phyloP scores from a whole-genome alignment of 164 flowering plant species.

The Akebia trifoliata region DNA sequence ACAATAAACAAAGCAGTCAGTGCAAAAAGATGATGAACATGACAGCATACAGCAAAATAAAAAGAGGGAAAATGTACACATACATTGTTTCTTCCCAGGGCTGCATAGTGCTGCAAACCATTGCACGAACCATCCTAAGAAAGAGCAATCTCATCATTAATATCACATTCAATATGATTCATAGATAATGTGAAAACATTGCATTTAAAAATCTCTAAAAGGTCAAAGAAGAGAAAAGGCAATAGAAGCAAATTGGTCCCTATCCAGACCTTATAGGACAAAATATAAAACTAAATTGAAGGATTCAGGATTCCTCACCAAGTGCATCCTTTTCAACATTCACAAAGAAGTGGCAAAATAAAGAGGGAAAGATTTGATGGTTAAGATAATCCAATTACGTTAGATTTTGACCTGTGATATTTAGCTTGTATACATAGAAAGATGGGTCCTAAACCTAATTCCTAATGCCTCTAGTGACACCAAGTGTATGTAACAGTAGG shows the following conservation, averaged over 20 bases:
- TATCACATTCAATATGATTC: neutral
- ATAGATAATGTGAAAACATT: neutral
- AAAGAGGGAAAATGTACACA: constrained; percentile 17
- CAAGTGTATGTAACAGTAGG: no score
- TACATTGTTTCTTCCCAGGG: constrained; percentile 90
- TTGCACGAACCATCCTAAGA: constrained; percentile 96
- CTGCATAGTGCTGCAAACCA: constrained; percentile 98
- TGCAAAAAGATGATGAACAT: neutral
- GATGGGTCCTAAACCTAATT: neutral
- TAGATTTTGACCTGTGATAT: neutral
- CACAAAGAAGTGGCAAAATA: neutral
- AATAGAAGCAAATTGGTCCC: neutral
- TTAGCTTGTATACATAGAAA: neutral
- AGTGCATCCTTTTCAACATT: neutral
- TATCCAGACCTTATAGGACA: no score
- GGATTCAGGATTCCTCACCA: neutral
- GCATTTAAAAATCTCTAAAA: neutral
- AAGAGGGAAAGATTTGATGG: neutral
- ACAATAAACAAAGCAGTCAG: neutral
- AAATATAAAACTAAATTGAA: neutral
- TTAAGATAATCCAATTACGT: neutral
- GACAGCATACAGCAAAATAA: neutral
- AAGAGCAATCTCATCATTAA: constrained; percentile 11
- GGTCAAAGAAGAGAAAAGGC: neutral
- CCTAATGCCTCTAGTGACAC: neutral